A percentile compares a stretch with the other conserved stretches of the same genome.
Evolutionary conservation across 495 filamentous ascomycete genomes (phyloP).

Genomic region (Aspergillus hancockii): DNA sequence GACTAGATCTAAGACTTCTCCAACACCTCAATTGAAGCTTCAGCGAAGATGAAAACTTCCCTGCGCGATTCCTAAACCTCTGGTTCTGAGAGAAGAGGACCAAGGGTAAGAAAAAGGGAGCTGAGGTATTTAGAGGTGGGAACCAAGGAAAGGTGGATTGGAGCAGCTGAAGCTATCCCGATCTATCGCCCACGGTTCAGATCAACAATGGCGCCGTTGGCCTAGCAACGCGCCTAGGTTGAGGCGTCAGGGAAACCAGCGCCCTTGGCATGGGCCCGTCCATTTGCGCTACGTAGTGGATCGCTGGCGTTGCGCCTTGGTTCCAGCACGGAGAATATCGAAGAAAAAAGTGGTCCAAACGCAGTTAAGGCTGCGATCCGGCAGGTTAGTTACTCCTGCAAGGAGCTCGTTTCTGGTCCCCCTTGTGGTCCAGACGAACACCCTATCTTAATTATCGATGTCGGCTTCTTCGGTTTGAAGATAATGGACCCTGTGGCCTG

Average conservation of each 20-base stretch:
- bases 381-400: conserved; percentile 18
- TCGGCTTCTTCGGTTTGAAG: conserved; percentile 3
- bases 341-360: conserved; percentile 12
- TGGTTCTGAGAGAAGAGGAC: conserved; percentile 15
- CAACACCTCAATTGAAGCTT: conserved; percentile 1
- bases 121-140: conserved; percentile 35
- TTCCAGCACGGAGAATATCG: conserved; percentile 11
- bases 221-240: conserved; percentile 37
- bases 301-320: conserved; percentile 21
- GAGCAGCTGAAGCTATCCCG: conserved; percentile 37
- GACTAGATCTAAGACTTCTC: conserved; percentile 12
- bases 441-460: conserved; percentile 8
- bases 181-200: conserved; percentile 43
- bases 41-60: conserved; percentile 1
- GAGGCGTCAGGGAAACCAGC: conserved; percentile 40
- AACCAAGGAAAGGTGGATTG: conserved; percentile 32
- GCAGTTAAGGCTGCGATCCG: conserved; percentile 22
- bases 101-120: conserved; percentile 30
- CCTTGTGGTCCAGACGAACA: conserved; percentile 19
- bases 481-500: conserved; percentile 16
- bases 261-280: conserved; percentile 21
- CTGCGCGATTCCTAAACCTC: conserved; percentile 9
- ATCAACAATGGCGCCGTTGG: conserved; percentile 50
- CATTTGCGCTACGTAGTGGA: conserved; percentile 20
- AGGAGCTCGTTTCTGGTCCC: conserved; percentile 20